Percentiles rank a stretch among this genome's conserved stretches.
phyloP scores from a whole-genome alignment of 2,329 filamentous ascomycete genomes.

The Coleophoma cylindrospora region DNA sequence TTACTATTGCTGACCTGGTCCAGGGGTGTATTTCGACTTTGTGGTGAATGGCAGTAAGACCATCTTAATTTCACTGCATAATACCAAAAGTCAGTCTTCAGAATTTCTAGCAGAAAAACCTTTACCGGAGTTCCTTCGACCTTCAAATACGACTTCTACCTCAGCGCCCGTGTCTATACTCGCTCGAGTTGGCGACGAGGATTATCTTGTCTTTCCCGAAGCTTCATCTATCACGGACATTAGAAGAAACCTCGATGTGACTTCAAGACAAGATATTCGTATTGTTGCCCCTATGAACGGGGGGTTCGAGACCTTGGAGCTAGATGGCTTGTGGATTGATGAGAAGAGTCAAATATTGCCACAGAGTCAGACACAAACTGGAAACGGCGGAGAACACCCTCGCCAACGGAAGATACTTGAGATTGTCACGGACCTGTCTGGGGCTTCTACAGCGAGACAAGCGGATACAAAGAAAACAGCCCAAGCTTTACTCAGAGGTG shows the following conservation, averaged over 20 bases:
- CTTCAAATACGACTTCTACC: slow-evolving; percentile 6
- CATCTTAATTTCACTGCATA: slow-evolving; percentile 16
- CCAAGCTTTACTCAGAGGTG: slow-evolving; percentile 10
- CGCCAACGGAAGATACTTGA: slow-evolving; percentile 20
- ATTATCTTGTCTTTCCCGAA: slow-evolving; percentile 19
- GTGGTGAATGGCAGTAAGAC: slow-evolving; percentile 13
- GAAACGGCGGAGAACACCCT: background rate
- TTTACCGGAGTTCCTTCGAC: slow-evolving; percentile 7
- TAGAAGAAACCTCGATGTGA: slow-evolving; percentile 9
- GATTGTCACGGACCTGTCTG: slow-evolving; percentile 25
- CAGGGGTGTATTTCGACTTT: slow-evolving; percentile 21
- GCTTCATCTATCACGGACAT: slow-evolving; percentile 14
- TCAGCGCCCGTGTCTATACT: slow-evolving; percentile 19
- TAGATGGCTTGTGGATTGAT: slow-evolving; percentile 21
- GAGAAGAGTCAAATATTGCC: slow-evolving; percentile 13
- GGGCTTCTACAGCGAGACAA: slow-evolving; percentile 5
- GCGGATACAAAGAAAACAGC: slow-evolving; percentile 1
- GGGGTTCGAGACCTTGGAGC: slow-evolving; percentile 15
- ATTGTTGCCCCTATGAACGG: slow-evolving; percentile 21
- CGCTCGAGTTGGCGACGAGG: slow-evolving; percentile 18
- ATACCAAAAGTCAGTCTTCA: slow-evolving; percentile 1
- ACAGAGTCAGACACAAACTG: background rate
- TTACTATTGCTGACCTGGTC: background rate
- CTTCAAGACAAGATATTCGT: slow-evolving; percentile 13
- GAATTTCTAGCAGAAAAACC: background rate